These are phyloP conservation scores for Gloeopeniophorella convolvens DNA, from an alignment of 768 basidiomycete genomes.

Conservation along the genomic window DNA sequence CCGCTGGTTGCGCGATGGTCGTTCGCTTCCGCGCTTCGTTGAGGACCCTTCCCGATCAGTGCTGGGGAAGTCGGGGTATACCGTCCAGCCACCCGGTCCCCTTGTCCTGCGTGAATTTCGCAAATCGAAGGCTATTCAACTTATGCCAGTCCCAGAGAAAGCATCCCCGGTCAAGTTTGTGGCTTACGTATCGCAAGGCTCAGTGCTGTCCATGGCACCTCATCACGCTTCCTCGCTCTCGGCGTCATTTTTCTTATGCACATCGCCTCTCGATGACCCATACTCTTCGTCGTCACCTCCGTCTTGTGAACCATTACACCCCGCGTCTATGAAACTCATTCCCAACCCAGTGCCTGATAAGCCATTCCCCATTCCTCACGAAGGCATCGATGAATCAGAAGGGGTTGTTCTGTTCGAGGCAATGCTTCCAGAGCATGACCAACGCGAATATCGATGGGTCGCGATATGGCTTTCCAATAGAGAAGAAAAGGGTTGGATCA, in stretches of 20 bases:
- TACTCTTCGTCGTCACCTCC: constrained; percentile 1
- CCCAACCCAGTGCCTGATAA: constrained; percentile 50
- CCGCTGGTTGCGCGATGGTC: constrained; percentile 64
- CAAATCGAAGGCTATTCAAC: constrained; percentile 36
- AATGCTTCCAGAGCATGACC: constrained; percentile 27
- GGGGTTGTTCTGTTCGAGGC: constrained; percentile 62
- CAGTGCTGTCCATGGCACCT: constrained; percentile 45
- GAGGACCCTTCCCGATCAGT: background rate
- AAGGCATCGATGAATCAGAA: constrained; percentile 71
- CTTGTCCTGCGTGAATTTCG: constrained; percentile 42
- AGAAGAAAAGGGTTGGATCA: constrained; percentile 55
- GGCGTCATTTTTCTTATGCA: constrained; percentile 45
- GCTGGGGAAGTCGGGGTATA: constrained; percentile 23
- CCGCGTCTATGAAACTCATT: constrained; percentile 50
- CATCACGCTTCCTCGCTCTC: constrained; percentile 39
- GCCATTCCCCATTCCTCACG: constrained; percentile 58
- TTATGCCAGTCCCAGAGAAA: constrained; percentile 39
- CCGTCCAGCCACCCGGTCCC: constrained; percentile 32
- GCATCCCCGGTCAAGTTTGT: constrained; percentile 33
- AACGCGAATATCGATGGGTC: constrained; percentile 35
- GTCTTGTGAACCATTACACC: constrained; percentile 26
- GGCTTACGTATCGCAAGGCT: constrained; percentile 57
- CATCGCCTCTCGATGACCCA: constrained; percentile 5
- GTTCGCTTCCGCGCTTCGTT: constrained; percentile 31
- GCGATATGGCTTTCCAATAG: constrained; percentile 46